These are phyloP conservation scores for Boletus barrowsii DNA, from an alignment of 768 basidiomycete genomes.

Conservation along the genomic window DNA sequence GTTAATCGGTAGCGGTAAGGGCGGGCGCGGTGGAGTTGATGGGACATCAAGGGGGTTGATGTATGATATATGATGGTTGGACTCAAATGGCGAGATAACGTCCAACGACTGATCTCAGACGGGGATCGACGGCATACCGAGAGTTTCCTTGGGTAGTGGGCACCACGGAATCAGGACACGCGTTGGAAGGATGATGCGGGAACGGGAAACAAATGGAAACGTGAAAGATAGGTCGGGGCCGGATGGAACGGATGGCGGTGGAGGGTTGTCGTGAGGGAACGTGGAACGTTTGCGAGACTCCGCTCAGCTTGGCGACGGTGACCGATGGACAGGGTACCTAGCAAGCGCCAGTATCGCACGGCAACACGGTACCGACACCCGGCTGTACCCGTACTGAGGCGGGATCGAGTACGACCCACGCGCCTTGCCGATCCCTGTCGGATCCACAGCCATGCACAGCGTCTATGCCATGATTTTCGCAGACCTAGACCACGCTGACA, in stretches of 20 bases:
- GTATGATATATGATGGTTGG: not conserved
- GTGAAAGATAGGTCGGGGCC: not conserved
- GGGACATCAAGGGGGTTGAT: slow-evolving; percentile 4
- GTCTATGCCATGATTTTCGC: not conserved
- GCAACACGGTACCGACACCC: not conserved
- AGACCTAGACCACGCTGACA: not conserved
- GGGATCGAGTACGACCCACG: not conserved
- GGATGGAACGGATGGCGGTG: not conserved
- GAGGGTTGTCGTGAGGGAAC: not conserved
- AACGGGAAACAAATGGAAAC: not conserved
- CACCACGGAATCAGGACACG: not conserved
- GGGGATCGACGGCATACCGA: slow-evolving; percentile 13
- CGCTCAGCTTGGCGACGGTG: not conserved
- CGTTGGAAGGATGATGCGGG: not conserved
- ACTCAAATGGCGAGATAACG: slow-evolving; percentile 4
- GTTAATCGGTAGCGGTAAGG: not conserved
- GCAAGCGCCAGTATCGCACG: not conserved
- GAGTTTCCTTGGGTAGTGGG: not conserved
- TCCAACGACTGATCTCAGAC: not conserved
- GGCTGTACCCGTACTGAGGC: not conserved
- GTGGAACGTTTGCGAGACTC: not conserved
- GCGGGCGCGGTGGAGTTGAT: not conserved
- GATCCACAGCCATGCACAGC: not conserved
- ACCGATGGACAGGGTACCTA: not conserved
- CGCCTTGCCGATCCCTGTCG: slow-evolving; percentile 3